Conservation (phyloP, 1,284 basidiomycete species). For the Chalciporus sp. region DNA sequence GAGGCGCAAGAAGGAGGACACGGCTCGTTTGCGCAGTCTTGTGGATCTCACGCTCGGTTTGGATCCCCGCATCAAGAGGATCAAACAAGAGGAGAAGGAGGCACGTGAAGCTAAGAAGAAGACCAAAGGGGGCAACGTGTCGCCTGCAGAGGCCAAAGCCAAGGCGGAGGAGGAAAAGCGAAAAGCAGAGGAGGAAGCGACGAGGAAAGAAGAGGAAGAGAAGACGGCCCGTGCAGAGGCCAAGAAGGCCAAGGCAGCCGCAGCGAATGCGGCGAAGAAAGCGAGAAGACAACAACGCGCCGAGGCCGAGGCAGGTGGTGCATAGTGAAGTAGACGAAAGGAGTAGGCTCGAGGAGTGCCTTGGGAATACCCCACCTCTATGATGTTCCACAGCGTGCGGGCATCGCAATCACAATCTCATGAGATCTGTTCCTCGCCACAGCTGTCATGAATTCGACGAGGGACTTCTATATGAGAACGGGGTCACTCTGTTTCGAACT, state of each 20-base stretch:
- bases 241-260: constrained; percentile 82
- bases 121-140: constrained; percentile 42
- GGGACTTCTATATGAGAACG: not conserved
- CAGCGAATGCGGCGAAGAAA: constrained; percentile 94
- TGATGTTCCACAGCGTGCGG: not conserved
- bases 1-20: constrained; percentile 98
- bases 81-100: constrained; percentile 96
- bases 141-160: constrained; percentile 54
- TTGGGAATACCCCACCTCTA: not conserved
- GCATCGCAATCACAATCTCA: constrained; percentile 1
- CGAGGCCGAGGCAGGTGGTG: constrained; percentile 18
- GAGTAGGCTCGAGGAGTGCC: not conserved
- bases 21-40: constrained; percentile 82
- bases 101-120: constrained; percentile 93
- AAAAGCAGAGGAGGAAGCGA: constrained; percentile 67
- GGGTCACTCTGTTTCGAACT: constrained; percentile 5
- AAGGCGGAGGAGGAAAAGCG: constrained; percentile 70
- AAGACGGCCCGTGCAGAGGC: constrained; percentile 72
- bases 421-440: not conserved
- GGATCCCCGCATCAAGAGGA: constrained; percentile 97
- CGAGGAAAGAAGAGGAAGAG: constrained; percentile 32
- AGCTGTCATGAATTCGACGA: not conserved
- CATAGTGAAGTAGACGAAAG: constrained; percentile 12
- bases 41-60: constrained; percentile 86
- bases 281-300: constrained; percentile 47